These are phyloP conservation scores for Lactarius indigo DNA, from an alignment of 768 basidiomycete species.

Conservation along the genomic window DNA sequence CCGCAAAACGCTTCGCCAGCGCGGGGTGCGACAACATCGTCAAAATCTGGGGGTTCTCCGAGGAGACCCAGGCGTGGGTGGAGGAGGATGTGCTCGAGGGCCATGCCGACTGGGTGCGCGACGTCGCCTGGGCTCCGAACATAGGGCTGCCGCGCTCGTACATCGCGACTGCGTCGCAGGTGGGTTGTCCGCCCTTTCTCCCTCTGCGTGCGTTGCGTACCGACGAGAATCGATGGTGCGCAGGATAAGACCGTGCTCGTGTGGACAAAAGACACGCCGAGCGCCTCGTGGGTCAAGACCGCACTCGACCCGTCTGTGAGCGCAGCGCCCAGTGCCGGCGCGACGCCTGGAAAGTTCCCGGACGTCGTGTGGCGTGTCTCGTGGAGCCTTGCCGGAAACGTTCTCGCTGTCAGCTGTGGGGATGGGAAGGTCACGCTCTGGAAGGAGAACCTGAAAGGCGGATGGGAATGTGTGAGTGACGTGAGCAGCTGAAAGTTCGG, in stretches of 20 bases:
- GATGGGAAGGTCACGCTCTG: slow-evolving; percentile 97
- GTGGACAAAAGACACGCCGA: slow-evolving; percentile 83
- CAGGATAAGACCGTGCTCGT: slow-evolving; percentile 84
- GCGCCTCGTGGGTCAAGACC: slow-evolving; percentile 74
- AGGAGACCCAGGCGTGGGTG: slow-evolving; percentile 83
- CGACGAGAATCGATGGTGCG: background rate
- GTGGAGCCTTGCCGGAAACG: slow-evolving; percentile 95
- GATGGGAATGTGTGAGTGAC: slow-evolving; percentile 96
- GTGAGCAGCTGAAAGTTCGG: slow-evolving; percentile 64
- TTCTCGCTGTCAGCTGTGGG: slow-evolving; percentile 94
- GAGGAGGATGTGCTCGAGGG: slow-evolving; percentile 90
- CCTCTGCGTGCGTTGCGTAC: background rate
- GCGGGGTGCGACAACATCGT: slow-evolving; percentile 97
- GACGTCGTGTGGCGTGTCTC: slow-evolving; percentile 99
- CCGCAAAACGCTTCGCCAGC: slow-evolving; percentile 89
- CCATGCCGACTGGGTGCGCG: slow-evolving; percentile 96
- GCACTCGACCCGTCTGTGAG: slow-evolving; percentile 67
- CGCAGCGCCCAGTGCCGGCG: slow-evolving; percentile 40
- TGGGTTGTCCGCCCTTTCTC: slow-evolving; percentile 25
- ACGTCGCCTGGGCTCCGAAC: slow-evolving; percentile 98
- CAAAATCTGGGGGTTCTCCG: slow-evolving; percentile 89
- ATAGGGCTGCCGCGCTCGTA: slow-evolving; percentile 93
- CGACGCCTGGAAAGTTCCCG: slow-evolving; percentile 77
- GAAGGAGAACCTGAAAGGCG: slow-evolving; percentile 96
- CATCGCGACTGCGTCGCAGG: slow-evolving; percentile 93